Evolutionary conservation across 192 early-diverging fungal species (phyloP), one percentile per base, ranked within the genome.

Genomic region (Gamsiella multidivaricata): DNA sequence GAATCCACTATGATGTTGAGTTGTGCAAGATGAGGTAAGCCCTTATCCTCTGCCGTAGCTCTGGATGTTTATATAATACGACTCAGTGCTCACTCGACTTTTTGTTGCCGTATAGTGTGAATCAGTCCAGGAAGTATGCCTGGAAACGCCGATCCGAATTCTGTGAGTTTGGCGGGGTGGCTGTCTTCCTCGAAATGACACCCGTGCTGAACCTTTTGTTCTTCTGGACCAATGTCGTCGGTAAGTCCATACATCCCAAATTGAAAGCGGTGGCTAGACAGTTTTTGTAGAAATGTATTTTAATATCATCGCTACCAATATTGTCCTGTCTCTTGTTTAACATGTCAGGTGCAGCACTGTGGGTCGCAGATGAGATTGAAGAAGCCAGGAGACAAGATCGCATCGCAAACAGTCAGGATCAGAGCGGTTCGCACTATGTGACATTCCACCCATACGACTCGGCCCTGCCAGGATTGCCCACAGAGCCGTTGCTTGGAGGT

Each of bases 151-250:
- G 59, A 3, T 3, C 28, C 2, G 80, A 71, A 20, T 88, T 82
- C 36, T 55, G 69, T 25, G 61, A 69, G 34, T 82, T 86, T 82
- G 87, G 87, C 8, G 68, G 54, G 0, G 82, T 88, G 17, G 86
- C 88, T 5, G 80, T 89, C 5, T 87, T 85, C 18, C 61, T 92
- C 22, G 86, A 92, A 56, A 73, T 92, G 51, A 70, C 91, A 3
- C 91, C 91, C 14, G 33, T 92, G 11, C 61, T 89, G 17, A 86
- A 87, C 52, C 43, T 88, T 39, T 9, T 93, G 5, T 93, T 92
- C 46, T 82, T 89, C 69, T 91, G 89, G 84, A 92, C 91, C 10
- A 92, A 92, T 57, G 81, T 87, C 36, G 85, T 91, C 7, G 89
- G 88, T 52, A 49, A 54, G 64, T 36, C 34, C 20, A 52, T 12